Percentiles rank a stretch among this genome's conserved stretches.
These are phyloP conservation scores for Straminergon stramineum DNA, from an alignment of 225 moss, liverwort and hornwort species.

Conservation along the genomic window DNA sequence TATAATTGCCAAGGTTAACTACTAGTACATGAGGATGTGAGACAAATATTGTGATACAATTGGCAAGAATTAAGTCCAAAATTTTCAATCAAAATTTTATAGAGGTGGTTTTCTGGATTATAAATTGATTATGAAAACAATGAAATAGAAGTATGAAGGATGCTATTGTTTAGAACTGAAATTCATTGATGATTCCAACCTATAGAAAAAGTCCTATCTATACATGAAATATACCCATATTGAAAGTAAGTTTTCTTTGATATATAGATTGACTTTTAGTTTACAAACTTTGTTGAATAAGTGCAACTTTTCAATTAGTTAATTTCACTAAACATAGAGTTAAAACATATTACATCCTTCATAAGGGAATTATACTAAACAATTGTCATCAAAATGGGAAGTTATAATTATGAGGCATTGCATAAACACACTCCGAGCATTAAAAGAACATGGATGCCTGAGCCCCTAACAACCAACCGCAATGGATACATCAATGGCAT, in stretches of 20 bases:
- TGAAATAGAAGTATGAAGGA: background rate
- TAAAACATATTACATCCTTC: background rate
- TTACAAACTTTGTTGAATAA: background rate
- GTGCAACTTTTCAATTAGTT: background rate
- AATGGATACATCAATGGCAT: conserved; percentile 1
- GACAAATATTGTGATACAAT: background rate
- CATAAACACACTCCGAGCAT: conserved; percentile 13
- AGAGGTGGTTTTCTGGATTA: background rate
- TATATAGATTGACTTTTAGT: background rate
- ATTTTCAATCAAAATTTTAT: background rate
- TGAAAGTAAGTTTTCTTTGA: background rate
- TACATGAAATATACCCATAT: background rate
- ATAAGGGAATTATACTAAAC: background rate
- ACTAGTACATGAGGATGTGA: background rate
- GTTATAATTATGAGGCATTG: conserved; percentile 30
- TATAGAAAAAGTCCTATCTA: background rate
- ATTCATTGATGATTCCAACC: too few relatives aligned
- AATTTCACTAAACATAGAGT: background rate
- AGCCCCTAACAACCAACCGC: background rate
- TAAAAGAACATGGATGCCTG: conserved; percentile 15
- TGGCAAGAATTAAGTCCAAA: background rate
- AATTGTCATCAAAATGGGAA: conserved; percentile 5
- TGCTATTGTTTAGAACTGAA: rapidly evolving
- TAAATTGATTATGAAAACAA: background rate
- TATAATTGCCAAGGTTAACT: background rate